Conservation (phyloP, 1,284 basidiomycete species). For the Erythrobasidium hasegawianum region DNA sequence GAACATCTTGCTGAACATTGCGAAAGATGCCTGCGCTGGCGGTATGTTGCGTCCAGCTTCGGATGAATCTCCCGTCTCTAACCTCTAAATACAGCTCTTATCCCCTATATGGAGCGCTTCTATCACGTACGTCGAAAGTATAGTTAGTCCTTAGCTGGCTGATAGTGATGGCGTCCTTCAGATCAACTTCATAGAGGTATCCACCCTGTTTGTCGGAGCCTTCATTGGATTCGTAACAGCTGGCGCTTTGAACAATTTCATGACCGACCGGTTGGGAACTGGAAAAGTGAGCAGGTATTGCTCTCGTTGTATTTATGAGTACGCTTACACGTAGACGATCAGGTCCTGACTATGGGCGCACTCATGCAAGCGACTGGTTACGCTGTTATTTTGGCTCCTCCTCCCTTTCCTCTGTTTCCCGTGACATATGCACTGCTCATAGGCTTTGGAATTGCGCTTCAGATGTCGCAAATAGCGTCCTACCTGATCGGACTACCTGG, state of each 20-base stretch:
- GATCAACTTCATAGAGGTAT: conserved; percentile 32
- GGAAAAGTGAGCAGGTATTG: conserved; percentile 18
- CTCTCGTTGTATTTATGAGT: too few relatives aligned
- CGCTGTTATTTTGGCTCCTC: conserved; percentile 33
- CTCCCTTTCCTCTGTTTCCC: conserved; percentile 34
- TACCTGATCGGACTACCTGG: conserved; percentile 17
- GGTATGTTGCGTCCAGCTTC: too few relatives aligned
- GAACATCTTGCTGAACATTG: background rate
- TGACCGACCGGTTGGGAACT: conserved; percentile 33
- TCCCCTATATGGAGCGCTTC: conserved; percentile 33
- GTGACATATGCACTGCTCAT: conserved; percentile 33
- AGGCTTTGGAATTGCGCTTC: conserved; percentile 31
- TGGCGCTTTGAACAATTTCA: conserved; percentile 26
- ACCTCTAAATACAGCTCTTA: background rate
- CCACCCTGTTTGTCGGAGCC: conserved; percentile 34
- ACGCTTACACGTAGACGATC: too few relatives aligned
- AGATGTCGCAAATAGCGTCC: conserved; percentile 11
- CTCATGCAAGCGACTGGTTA: conserved; percentile 25
- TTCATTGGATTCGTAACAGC: conserved; percentile 34
- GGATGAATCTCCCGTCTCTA: too few relatives aligned
- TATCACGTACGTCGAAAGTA: conserved; percentile 21
- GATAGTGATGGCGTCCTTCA: background rate
- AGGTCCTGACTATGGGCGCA: conserved; percentile 12
- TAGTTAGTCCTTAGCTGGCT: background rate
- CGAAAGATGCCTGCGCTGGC: conserved; percentile 21